Evolutionary conservation across 108 stramenopile genomes (phyloP), one percentile per base, ranked within the genome.

Genomic region (Pseudonitzschia multistriata): DNA sequence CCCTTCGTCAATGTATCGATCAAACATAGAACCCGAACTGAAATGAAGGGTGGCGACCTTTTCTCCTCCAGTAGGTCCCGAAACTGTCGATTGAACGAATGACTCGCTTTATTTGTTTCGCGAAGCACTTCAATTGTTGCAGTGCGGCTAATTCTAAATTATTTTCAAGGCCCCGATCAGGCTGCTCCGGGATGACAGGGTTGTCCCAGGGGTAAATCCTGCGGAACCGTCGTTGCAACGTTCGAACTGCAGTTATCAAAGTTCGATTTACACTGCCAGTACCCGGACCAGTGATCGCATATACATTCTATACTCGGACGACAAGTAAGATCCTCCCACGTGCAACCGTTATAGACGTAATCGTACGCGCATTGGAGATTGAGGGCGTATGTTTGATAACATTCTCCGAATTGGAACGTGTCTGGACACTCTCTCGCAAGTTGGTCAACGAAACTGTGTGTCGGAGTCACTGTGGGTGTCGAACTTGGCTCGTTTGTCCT

Each of bases 301-400:
- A 22, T 24, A 22, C 63, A 64, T n/a, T 36, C 19, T 6, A 45
- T 34, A 22, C 22, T 64, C 17, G 39, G 42, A 17, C 3, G 6
- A 22, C 63, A 64, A 15, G 15, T 10, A 2, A 64, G 40, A 8
- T 64, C 63, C 40, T 64, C 63, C 63, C 63, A 64, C 14, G 63
- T 22, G 42, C 63, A 64, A 13, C 63, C 63, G 5, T 14, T 37
- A 22, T 64, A 64, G 21, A 45, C 42, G 28, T 64, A 24, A 22
- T 47, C 28, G 37, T 64, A 64, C 3, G 8, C 19, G 37, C 63
- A 64, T 37, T 3, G 10, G n/a, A 64, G 28, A 30, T 45, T 42
- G 42, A 22, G 21, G 11, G 24, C 25, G 28, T 64, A 64, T 30
- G 33, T 33, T 5, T 59, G n/a, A 3, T 15, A n/a, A 33, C 57